phyloP scores from a whole-genome alignment of 352 stramenopile species.

The Globisporangium nagaii region DNA sequence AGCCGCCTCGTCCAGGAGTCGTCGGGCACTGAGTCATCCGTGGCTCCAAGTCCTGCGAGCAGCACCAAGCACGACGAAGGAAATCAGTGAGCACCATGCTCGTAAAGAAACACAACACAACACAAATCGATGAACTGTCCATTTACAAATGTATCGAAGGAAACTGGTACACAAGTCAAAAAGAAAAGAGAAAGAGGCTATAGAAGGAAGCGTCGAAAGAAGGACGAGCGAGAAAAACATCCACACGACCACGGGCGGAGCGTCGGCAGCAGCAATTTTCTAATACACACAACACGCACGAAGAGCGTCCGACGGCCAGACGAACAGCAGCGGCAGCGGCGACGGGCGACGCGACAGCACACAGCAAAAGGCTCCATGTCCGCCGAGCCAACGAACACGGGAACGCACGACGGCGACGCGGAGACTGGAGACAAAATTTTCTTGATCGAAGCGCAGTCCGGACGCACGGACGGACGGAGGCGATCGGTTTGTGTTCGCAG shows the following conservation, averaged over 20 bases:
- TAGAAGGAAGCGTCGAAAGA: not conserved
- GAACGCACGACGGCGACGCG: not conserved
- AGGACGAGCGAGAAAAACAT: not conserved
- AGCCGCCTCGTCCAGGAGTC: constrained; percentile 16
- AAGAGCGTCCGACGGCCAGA: not conserved
- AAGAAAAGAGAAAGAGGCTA: not conserved
- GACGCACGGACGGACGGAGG: too few relatives aligned
- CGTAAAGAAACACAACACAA: not conserved
- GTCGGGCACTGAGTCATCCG: too few relatives aligned
- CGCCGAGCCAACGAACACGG: not conserved
- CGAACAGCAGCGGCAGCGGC: not conserved
- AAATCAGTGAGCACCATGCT: not conserved
- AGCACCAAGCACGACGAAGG: not conserved
- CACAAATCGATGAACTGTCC: not conserved
- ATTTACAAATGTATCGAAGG: not conserved
- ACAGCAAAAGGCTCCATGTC: not conserved
- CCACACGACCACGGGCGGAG: constrained; percentile 3
- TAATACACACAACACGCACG: constrained; percentile 1
- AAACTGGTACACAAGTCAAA: constrained; percentile 5
- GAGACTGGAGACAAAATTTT: constrained; percentile 4
- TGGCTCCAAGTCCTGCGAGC: too few relatives aligned
- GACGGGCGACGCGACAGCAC: not conserved
- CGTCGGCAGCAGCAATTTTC: constrained; percentile 4
- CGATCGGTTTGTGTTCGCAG: not conserved
- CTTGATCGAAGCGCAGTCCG: constrained; percentile 2